A percentile compares a stretch with the other conserved stretches of the same genome.
These are phyloP conservation scores for Tricholoma furcatifolium DNA, from an alignment of 768 basidiomycete species.

Conservation along the genomic window DNA sequence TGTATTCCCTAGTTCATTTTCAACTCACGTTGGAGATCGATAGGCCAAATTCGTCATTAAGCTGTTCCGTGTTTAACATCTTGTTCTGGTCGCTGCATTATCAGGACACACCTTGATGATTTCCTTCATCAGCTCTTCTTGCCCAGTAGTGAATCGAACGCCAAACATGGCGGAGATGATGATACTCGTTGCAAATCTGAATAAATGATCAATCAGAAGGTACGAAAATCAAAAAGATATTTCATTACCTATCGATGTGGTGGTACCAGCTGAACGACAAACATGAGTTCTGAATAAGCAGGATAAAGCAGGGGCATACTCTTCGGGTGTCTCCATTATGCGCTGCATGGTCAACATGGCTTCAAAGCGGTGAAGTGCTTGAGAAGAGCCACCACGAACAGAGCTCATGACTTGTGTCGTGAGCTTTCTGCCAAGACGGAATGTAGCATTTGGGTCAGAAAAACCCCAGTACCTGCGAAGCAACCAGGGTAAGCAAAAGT, in stretches of 20 bases:
- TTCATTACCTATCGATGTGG: neutral
- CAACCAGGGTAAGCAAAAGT: neutral
- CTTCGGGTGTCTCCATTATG: slow-evolving; percentile 3
- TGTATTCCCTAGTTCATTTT: neutral
- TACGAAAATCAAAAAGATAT: neutral
- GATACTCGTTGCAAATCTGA: slow-evolving; percentile 3
- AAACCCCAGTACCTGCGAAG: slow-evolving; percentile 3
- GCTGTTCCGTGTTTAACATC: neutral
- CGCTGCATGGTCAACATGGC: slow-evolving; percentile 7
- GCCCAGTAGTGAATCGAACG: slow-evolving; percentile 4
- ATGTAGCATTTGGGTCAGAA: slow-evolving; percentile 6
- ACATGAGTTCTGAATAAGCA: neutral
- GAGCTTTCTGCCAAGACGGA: slow-evolving; percentile 7
- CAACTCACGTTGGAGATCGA: slow-evolving; percentile 5
- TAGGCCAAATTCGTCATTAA: slow-evolving; percentile 6
- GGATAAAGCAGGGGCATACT: neutral
- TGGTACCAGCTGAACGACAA: neutral
- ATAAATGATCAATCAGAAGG: neutral
- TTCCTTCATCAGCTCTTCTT: slow-evolving; percentile 2
- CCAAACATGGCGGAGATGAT: slow-evolving; percentile 10
- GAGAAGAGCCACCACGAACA: slow-evolving; percentile 2
- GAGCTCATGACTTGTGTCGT: slow-evolving; percentile 6
- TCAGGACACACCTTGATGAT: slow-evolving; percentile 1
- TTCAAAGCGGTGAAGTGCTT: slow-evolving; percentile 7
- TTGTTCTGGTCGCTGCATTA: too few relatives aligned